Evolutionary conservation across 2,329 filamentous ascomycete species (phyloP), one percentile per base, ranked within the genome.

Genomic region (Venturia oleaginea): DNA sequence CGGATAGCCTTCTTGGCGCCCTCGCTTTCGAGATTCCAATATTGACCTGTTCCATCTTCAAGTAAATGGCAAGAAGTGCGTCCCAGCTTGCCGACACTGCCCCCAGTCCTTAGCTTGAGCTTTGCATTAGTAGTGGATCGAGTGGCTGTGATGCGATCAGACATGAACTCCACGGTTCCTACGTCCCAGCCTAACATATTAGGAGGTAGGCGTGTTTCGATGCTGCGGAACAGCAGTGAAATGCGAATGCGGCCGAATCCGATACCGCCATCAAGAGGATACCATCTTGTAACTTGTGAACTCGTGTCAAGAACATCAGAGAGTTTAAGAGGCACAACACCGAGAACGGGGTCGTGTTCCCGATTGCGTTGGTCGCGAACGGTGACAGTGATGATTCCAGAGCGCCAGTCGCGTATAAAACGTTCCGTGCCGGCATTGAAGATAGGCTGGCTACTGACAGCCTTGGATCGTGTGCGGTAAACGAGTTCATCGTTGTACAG

Each of bases 401-500:
- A 94, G 67, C 91, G 84, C 94, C 94, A 99, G 72, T 99, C 93
- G 27, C 93, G 88, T 37, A 97, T 80, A 70, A 97, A 97, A 15
- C 89, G 85, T 72, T 99, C 94, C 0, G 92, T 97, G 66, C 93
- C 93, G 3, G 94, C 92, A 70, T 97, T 97, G 82, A 96, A 97
- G 68, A 97, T 97, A 1, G 94, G 94, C 74, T 95, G 92, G 62
- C 91, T 95, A 42, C 90, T 95, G 8, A 96, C 89, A 4, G 92
- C 92, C 80, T 99, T 97, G 42, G 91, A 86, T 71, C 94, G 86
- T n/a, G 93, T 97, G 72, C 93, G 92, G 80, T 97, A 97, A 22
- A 92, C 81, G 77, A 83, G 69, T 70, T 95, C 86, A 71, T 97
- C 93, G 69, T 97, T 97, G 74, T 90, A 81, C 13, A 94, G 77